A percentile compares a stretch with the other conserved stretches of the same genome.
phyloP scores from a whole-genome alignment of 2,329 filamentous ascomycete species.

The Ceratocystis lukuohia region DNA sequence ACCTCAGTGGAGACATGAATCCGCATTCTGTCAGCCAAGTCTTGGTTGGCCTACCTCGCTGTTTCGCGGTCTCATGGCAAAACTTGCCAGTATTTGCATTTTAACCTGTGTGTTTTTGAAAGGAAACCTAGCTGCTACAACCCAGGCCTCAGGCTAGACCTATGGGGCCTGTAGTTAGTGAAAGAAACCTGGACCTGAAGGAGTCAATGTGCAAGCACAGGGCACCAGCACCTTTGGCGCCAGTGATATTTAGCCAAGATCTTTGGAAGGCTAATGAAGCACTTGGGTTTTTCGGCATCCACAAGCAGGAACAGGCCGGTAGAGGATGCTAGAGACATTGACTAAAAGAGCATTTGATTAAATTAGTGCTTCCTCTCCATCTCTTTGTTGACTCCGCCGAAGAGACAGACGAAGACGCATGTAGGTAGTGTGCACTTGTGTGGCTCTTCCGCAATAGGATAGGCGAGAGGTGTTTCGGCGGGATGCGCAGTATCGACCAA shows the following conservation, averaged over 20 bases:
- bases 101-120: not conserved
- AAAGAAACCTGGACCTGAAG: not conserved
- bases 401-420: not conserved
- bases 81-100: not conserved
- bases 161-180: not conserved
- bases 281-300: not conserved
- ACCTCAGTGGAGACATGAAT: not conserved
- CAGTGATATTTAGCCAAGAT: not conserved
- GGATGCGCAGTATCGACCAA: not conserved
- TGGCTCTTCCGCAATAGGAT: not conserved
- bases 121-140: too few relatives aligned
- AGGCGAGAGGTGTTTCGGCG: not conserved
- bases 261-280: not conserved
- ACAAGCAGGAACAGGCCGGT: not conserved
- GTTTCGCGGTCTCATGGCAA: not conserved
- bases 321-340: not conserved
- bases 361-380: too few relatives aligned
- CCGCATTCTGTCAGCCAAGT: not conserved
- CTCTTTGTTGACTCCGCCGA: too few relatives aligned
- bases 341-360: not conserved
- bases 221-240: not conserved
- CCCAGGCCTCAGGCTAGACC: too few relatives aligned
- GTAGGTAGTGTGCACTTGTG: not conserved
- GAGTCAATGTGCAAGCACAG: not conserved
- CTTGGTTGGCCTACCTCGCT: not conserved